Evolutionary conservation across 208 protist genomes (phyloP).

Genomic region (Acanthamoeba lenticulata): DNA sequence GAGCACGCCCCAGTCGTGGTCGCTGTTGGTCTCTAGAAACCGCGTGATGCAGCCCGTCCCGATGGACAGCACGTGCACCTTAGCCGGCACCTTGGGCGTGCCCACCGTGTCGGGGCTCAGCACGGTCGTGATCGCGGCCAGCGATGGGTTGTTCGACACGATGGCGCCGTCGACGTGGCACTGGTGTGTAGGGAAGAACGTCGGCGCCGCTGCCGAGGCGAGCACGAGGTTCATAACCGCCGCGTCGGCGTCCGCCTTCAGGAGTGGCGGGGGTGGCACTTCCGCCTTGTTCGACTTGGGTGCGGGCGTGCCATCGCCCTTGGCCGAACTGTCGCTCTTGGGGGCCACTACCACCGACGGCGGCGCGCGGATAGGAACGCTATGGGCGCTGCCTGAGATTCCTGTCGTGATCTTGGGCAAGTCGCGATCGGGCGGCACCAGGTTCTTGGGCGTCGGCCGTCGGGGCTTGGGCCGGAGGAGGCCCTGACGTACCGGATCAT

Average conservation of each 20-base stretch:
- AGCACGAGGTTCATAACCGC: conserved; percentile 38
- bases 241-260: not conserved
- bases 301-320: not conserved
- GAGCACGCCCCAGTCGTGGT: conserved; percentile 60
- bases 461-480: too few species aligned
- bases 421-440: too few species aligned
- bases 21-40: conserved; percentile 25
- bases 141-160: conserved; percentile 36
- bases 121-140: conserved; percentile 59
- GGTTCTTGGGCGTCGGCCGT: not conserved
- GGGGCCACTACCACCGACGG: too few species aligned
- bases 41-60: conserved; percentile 21
- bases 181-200: conserved; percentile 33
- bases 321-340: not conserved
- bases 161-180: conserved; percentile 55
- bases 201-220: conserved; percentile 42
- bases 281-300: not conserved
- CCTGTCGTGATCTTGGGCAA: too few species aligned
- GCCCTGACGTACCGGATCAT: too few species aligned
- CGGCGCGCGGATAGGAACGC: too few species aligned
- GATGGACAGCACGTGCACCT: conserved; percentile 60
- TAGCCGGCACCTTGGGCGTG: conserved; percentile 37
- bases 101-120: conserved; percentile 54
- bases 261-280: not conserved
- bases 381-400: too few species aligned